Evolutionary conservation across 2,329 filamentous ascomycete species (phyloP).

Genomic region (Didymella pomorum): DNA sequence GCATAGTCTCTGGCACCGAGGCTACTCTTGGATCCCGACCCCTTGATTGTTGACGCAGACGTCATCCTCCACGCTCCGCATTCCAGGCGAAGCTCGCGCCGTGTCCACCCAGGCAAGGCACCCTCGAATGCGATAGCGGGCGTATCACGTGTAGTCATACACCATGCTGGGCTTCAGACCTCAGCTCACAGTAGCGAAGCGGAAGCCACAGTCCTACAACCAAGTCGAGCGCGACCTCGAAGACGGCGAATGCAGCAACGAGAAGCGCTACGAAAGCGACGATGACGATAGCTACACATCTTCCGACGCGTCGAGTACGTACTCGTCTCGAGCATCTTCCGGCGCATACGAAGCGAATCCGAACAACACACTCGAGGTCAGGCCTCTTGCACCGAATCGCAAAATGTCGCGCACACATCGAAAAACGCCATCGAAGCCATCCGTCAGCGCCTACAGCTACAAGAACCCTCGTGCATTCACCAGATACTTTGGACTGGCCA

Average conservation of each 20-base stretch:
- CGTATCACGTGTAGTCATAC: conserved; percentile 5
- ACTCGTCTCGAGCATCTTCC: conserved; percentile 62
- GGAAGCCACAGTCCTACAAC: conserved; percentile 46
- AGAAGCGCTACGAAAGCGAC: conserved; percentile 52
- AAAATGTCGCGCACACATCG: conserved; percentile 24
- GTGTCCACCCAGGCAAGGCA: not conserved
- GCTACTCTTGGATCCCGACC: not conserved
- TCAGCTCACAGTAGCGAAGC: conserved; percentile 47
- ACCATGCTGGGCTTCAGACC: conserved; percentile 49
- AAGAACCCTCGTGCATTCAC: conserved; percentile 76
- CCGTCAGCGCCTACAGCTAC: conserved; percentile 58
- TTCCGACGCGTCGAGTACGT: conserved; percentile 55
- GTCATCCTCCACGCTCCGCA: conserved; percentile 1
- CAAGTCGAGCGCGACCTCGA: conserved; percentile 46
- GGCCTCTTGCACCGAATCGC: conserved; percentile 30
- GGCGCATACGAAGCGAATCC: conserved; percentile 42
- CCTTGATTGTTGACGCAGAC: not conserved
- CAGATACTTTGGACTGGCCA: conserved; percentile 76
- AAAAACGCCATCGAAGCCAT: conserved; percentile 36
- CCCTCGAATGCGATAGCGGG: conserved; percentile 8
- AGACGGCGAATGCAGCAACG: conserved; percentile 46
- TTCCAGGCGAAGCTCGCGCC: conserved; percentile 6
- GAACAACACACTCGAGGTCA: conserved; percentile 30
- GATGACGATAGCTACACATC: conserved; percentile 42
- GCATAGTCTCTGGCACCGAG: not conserved